phyloP scores from a whole-genome alignment of 371 early-diverging fungal genomes.

The Syncephalastrum monosporum region DNA sequence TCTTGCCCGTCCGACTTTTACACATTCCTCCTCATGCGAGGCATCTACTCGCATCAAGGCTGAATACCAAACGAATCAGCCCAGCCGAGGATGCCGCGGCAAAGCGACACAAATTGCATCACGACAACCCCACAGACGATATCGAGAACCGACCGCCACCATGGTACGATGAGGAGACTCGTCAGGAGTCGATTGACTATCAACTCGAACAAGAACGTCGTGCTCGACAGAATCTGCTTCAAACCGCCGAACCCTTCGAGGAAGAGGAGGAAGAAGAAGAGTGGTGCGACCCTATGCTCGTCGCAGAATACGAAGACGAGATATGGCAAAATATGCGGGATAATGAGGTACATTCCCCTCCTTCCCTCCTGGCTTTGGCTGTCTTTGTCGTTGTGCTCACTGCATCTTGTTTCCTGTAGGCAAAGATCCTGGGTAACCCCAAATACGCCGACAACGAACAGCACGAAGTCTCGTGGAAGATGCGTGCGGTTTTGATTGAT shows the following conservation, averaged over 20 bases:
- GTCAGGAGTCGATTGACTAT: too few relatives aligned
- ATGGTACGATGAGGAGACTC: neutral
- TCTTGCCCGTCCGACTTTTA: too few relatives aligned
- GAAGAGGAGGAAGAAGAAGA: constrained; percentile 27
- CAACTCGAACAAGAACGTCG: too few relatives aligned
- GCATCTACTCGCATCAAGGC: too few relatives aligned
- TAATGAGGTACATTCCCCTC: constrained; percentile 57
- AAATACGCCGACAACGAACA: constrained; percentile 80
- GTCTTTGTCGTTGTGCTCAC: neutral
- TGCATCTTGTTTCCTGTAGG: constrained; percentile 24
- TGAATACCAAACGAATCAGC: too few relatives aligned
- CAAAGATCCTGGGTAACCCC: constrained; percentile 69
- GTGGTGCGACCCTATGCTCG: constrained; percentile 82
- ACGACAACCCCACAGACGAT: constrained; percentile 1
- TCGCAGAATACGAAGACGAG: constrained; percentile 87
- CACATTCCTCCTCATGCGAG: too few relatives aligned
- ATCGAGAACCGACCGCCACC: neutral
- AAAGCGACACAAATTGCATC: neutral
- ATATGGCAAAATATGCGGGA: constrained; percentile 85
- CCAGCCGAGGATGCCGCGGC: too few relatives aligned
- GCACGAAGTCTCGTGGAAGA: constrained; percentile 89
- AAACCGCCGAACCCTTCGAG: neutral
- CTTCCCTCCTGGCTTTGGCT: neutral
- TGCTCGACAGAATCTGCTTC: constrained; percentile 4
- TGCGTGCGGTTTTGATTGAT: constrained; percentile 82